Conservation (phyloP, 306 rosid species). For the Quercus rubra region DNA sequence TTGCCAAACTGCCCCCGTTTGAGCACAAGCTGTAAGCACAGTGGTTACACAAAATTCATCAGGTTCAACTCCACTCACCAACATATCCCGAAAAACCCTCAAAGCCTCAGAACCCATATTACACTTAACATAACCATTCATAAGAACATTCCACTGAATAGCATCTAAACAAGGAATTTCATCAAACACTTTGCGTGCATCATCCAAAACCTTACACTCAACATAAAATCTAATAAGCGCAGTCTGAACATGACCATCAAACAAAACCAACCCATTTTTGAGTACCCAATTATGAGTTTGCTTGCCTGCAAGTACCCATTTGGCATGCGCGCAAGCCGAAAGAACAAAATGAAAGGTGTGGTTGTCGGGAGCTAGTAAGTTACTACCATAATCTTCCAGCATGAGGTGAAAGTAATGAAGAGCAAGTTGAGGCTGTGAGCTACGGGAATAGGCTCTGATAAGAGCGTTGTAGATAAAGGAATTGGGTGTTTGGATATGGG, state of each 20-base stretch:
- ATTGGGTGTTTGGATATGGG: slow-evolving; percentile 25
- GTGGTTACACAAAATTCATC: slow-evolving; percentile 39
- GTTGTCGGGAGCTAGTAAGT: slow-evolving; percentile 16
- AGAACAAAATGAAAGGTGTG: slow-evolving; percentile 34
- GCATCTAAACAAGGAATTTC: slow-evolving; percentile 36
- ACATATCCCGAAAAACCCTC: slow-evolving; percentile 20
- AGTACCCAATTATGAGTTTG: slow-evolving; percentile 29
- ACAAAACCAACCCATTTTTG: slow-evolving; percentile 30
- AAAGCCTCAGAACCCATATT: slow-evolving; percentile 32
- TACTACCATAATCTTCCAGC: neutral
- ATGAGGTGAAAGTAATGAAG: slow-evolving; percentile 24
- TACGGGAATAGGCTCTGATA: slow-evolving; percentile 26
- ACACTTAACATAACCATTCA: slow-evolving; percentile 32
- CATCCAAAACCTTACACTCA: slow-evolving; percentile 19
- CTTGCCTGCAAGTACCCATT: slow-evolving; percentile 15
- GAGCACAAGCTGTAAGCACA: slow-evolving; percentile 35
- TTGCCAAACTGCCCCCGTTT: slow-evolving; percentile 33
- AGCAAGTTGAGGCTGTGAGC: slow-evolving; percentile 28
- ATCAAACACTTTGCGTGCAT: slow-evolving; percentile 36
- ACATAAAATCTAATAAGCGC: slow-evolving; percentile 24
- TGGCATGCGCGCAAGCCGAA: slow-evolving; percentile 31
- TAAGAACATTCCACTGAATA: slow-evolving; percentile 39
- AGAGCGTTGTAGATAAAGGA: slow-evolving; percentile 34
- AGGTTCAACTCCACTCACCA: slow-evolving; percentile 23
- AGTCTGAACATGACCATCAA: slow-evolving; percentile 32